Base-by-base conservation (phyloP, 148 eudicot genomes). In the Cornus florida region DNA sequence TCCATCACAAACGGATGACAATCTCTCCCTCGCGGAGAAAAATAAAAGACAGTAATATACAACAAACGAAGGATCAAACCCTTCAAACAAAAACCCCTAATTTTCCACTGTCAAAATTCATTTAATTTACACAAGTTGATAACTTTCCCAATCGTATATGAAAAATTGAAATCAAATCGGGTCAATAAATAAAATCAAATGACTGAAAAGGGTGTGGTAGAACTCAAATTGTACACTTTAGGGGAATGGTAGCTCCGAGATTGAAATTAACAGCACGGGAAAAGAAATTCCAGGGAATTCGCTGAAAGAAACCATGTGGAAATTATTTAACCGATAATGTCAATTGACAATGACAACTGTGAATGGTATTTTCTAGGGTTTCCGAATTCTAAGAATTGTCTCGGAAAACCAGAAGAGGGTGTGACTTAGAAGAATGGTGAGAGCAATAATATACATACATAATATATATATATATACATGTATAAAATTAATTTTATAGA, bases 1-100 rank as follows among this genome's bases (percentile, higher is more conserved):
- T 89, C 95, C 93, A 92, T 92, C 83, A 81, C 79, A 82, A 73
- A 50, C 32, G 12, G 77, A 74, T 60, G 50, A 74, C 20, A n/a
- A 1, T 50, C 38, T 74, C 74, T 59, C 13, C 67, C 43, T 39
- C 38, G 14, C 17, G 48, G 10, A 43, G 8, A 43, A 43, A 9
- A 43, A 43, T 39, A 39, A 39, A 39, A 39, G 0, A 3, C 6
- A 32, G 28, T 76, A 67, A 41, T 43, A 50, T 28, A 41, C 20
- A 31, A n/a, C 41, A 70, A 38, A 53, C 1, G 2, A 77, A 33
- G 57, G 35, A 31, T 11, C 4, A 77, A 64, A 56, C 4, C 4
- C 35, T 31, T 70, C 56, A 23, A 43, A 46, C 8, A n/a, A 43
- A 48, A 22, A 46, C 17, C 10, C 74, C 50, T 28, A 50, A 46